Base-by-base conservation (phyloP, 2,329 filamentous ascomycete genomes). In the Hypoxylon sp. region DNA sequence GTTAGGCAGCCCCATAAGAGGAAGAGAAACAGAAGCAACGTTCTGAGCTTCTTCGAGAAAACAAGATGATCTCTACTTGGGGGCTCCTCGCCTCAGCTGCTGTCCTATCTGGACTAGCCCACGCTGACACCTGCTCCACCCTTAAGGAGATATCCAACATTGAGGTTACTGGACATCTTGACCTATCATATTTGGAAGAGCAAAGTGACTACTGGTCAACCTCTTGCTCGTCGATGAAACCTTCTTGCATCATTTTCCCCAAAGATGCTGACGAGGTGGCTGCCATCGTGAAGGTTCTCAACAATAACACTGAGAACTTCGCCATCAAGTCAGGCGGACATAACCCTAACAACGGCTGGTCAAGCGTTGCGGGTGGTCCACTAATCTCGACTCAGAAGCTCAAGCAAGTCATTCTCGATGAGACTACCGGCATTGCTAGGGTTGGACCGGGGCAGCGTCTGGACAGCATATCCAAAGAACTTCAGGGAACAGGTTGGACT, bases 291-390 rank as follows among this genome's bases (percentile, higher is more conserved):
- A 82, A 81, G 48, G 78, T 84, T 14, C 80, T 90, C 14, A 82
- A 82, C 14, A 78, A 82, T 46, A 81, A 82, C 33, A 76, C 80
- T 3, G 84, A 84, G 55, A 77, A 70, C 2, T 90, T 90, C 71
- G 86, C 87, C 6, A 79, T 88, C 69, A 85, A 86, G 68, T 85
- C 85, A n/a, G 88, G 87, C 17, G 88, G 88, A 0, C 87, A 89
- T 76, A 86, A 84, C 60, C 84, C 86, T 4, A 87, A 88, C 73
- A 80, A 84, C 10, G 83, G 84, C 64, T 84, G 82, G 37, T 83
- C 86, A 0, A 89, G 83, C 70, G 84, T 85, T 40, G 74, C 81
- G 6, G 82, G 78, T 0, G 86, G 85, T 0, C 78, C 86, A 0
- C 76, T 86, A 8, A 83, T 90, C 63, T 85, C 85, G 7, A 80